Evolutionary conservation across 495 filamentous ascomycete species (phyloP), one percentile per base, ranked within the genome.

Genomic region (Penicillium dipodomyicola): DNA sequence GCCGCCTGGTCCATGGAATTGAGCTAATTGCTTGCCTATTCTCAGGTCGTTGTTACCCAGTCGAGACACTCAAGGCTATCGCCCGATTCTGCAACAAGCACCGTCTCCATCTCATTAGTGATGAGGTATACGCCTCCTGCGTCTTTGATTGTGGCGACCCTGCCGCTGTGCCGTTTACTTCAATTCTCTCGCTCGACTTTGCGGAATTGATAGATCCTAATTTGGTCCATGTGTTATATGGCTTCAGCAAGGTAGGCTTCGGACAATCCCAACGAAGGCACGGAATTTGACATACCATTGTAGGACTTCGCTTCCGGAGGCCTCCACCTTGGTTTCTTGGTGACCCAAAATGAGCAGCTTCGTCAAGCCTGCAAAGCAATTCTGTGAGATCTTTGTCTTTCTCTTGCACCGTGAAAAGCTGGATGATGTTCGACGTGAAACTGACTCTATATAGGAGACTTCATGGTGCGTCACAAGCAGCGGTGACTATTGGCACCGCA

Each of bases 71-170:
- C 1, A 56, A 69, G 20, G 78, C 64, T 22, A 73, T 83, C 33
- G 69, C 83, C 63, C 67, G 65, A 6, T 72, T 86, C 44, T 87
- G 84, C 52, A 65, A 76, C 9, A 71, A 74, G 39, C 67, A 84
- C 51, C 61, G 65, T 19, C 73, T 87, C 12, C 84, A 87, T 61
- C 62, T 87, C 6, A 78, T 87, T 37, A 78, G 76, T 45, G 84
- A 87, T 56, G 84, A 87, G 60, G 74, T 87, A 5, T 86, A 86
- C 62, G 84, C 81, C 5, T 68, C 81, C 4, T 80, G 73, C 17
- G 72, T 82, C 0, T 86, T 77, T 60, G 69, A 72, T 19, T 63
- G 70, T 1, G 67, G 69, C 7, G 61, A 72, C 25, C 59, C 66
- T 5, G 47, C 61, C 0, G 71, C 73, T n/a, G 56, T 71, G 9